Percentiles rank a stretch among this genome's conserved stretches.
These are phyloP conservation scores for Acanthamoeba culbertsoni DNA, from an alignment of 208 protist species.

Conservation along the genomic window DNA sequence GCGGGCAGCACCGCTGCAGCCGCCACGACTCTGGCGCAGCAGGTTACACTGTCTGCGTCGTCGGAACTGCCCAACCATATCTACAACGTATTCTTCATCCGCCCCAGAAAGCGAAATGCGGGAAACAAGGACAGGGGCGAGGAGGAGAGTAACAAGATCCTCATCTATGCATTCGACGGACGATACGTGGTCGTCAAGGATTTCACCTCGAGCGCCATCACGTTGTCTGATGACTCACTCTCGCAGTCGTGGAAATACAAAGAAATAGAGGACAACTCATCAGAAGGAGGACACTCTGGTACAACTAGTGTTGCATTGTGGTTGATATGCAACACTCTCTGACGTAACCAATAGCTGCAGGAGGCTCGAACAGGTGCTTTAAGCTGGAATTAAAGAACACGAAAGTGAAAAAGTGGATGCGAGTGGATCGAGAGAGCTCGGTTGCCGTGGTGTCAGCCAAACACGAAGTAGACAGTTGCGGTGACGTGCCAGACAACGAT, in stretches of 20 bases:
- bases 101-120: not conserved
- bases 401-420: slow-evolving; percentile 8
- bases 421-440: not conserved
- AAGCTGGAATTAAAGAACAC: slow-evolving; percentile 20
- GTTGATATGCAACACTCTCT: no score
- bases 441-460: not conserved
- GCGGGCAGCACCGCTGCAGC: not conserved
- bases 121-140: not conserved
- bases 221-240: not conserved
- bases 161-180: not conserved
- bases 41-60: not conserved
- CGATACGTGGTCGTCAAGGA: not conserved
- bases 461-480: not conserved
- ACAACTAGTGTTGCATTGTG: no score
- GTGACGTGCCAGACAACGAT: not conserved
- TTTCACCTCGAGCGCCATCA: not conserved
- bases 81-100: slow-evolving; percentile 3
- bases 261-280: not conserved
- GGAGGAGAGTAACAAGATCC: not conserved
- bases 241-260: not conserved
- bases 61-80: not conserved
- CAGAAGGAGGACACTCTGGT: no score
- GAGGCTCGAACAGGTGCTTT: not conserved
- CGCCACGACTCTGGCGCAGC: not conserved
- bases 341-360: no score